These are phyloP conservation scores for Apiotrichum veenhuisii DNA, from an alignment of 1,284 basidiomycete genomes.

Conservation along the genomic window DNA sequence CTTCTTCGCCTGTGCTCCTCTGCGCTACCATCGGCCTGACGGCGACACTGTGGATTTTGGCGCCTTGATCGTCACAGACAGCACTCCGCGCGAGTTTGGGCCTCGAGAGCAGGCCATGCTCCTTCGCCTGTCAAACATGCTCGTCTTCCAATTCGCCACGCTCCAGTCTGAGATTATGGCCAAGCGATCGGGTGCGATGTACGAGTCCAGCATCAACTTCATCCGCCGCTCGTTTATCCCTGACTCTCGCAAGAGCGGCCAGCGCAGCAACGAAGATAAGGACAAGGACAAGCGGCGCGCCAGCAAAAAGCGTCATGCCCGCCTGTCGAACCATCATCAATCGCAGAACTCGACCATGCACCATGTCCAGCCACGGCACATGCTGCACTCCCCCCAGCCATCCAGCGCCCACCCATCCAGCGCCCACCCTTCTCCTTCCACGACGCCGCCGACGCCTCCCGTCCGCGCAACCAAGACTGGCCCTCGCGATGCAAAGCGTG, in stretches of 20 bases:
- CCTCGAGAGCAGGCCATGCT: slow-evolving; percentile 32
- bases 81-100: slow-evolving; percentile 29
- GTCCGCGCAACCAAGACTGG: slow-evolving; percentile 25
- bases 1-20: slow-evolving; percentile 39
- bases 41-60: slow-evolving; percentile 37
- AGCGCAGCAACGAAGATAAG: neutral
- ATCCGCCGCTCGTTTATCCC: slow-evolving; percentile 36
- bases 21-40: slow-evolving; percentile 26
- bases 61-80: slow-evolving; percentile 29
- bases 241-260: slow-evolving; percentile 4
- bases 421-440: neutral
- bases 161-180: slow-evolving; percentile 37
- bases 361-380: neutral
- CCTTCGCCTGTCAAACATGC: slow-evolving; percentile 41
- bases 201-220: slow-evolving; percentile 41
- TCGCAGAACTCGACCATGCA: neutral
- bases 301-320: neutral
- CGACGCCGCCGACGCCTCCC: neutral
- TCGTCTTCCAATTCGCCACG: slow-evolving; percentile 44
- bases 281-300: slow-evolving; percentile 3
- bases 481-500: slow-evolving; percentile 27
- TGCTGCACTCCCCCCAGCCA: neutral
- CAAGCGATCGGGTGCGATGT: slow-evolving; percentile 31
- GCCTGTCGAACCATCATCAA: neutral
- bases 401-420: neutral